Evolutionary conservation across 192 early-diverging fungal species (phyloP), one percentile per base, ranked within the genome.

Genomic region (Physocladia obscura): DNA sequence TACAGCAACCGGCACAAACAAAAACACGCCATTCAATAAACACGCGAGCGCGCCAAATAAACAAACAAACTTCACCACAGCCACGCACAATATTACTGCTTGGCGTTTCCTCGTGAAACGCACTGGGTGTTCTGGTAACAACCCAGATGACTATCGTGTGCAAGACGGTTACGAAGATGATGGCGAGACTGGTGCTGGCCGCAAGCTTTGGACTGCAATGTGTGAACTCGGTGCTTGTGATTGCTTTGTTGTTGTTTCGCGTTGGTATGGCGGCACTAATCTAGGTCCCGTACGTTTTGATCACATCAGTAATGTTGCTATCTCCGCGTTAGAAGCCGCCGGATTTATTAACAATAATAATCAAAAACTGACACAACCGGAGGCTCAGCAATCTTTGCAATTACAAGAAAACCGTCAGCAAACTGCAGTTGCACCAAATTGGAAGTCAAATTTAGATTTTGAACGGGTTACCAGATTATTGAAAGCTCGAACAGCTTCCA

Each of bases 51-150:
- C 35, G 17, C n/a, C n/a, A n/a, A n/a, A n/a, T n/a, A n/a, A n/a
- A n/a, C n/a, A n/a, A n/a, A n/a, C n/a, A n/a, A 4, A 44, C 27
- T 59, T 71, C 58, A 61, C 37, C 26, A 61, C n/a, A 24, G 69
- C 69, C 34, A 71, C 69, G 15, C 69, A 71, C 48, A 71, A 71
- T 31, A 71, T 71, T 50, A n/a, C 24, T 40, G 69, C 58, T 5
- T 62, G 67, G 58, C 39, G 69, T 27, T 71, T 40, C 22, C 69
- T 69, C 8, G 57, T 57, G 6, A 29, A 44, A n/a, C 4, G 27
- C 3, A 8, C 54, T 4, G 55, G 55, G 26, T 6, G 35, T n/a
- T 2, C 4, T 4, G 67, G 67, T 21, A 37, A 56, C 19, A 44
- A 35, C 4, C 51, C 49, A 17, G 51, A 57, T 24, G 67, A 69